Conservation (phyloP, 768 basidiomycete species). For the Naganishia kalamii region DNA sequence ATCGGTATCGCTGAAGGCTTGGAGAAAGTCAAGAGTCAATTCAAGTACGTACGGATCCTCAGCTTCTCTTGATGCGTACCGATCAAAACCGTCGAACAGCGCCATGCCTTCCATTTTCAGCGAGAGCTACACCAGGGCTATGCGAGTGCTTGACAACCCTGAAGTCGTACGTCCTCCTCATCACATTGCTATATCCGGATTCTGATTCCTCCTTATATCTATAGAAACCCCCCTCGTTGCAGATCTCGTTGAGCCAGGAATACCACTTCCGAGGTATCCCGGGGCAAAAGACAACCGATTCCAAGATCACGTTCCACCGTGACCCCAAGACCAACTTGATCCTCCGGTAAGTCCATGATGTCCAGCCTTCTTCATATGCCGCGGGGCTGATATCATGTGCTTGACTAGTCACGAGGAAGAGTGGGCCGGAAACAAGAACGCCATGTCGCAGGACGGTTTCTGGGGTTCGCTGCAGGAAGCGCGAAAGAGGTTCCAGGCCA, state of each 20-base stretch:
- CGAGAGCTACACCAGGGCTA: slow-evolving; percentile 27
- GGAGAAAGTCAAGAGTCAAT: slow-evolving; percentile 25
- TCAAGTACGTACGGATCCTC: slow-evolving; percentile 8
- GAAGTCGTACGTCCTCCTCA: slow-evolving; percentile 32
- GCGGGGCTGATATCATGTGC: background rate
- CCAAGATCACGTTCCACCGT: slow-evolving; percentile 37
- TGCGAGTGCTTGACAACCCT: slow-evolving; percentile 39
- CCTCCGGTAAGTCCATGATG: slow-evolving; percentile 27
- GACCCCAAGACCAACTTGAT: slow-evolving; percentile 38
- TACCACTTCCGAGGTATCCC: slow-evolving; percentile 34
- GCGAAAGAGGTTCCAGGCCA: slow-evolving; percentile 40
- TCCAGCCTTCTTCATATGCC: background rate
- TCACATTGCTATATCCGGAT: background rate
- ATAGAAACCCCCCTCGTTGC: slow-evolving; percentile 42
- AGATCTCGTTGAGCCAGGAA: slow-evolving; percentile 35
- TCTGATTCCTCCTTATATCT: background rate
- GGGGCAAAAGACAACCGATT: slow-evolving; percentile 38
- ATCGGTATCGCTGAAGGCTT: slow-evolving; percentile 40
- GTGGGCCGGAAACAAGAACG: slow-evolving; percentile 42
- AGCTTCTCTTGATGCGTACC: background rate
- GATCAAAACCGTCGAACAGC: background rate
- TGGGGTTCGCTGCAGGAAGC: slow-evolving; percentile 41
- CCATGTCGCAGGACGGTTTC: slow-evolving; percentile 39
- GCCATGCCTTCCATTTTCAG: slow-evolving; percentile 40
- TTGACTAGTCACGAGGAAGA: slow-evolving; percentile 34